Percentiles rank a stretch among this genome's conserved stretches.
Conservation (phyloP, 495 filamentous ascomycete species). For the Podospora pseudopauciseta region DNA sequence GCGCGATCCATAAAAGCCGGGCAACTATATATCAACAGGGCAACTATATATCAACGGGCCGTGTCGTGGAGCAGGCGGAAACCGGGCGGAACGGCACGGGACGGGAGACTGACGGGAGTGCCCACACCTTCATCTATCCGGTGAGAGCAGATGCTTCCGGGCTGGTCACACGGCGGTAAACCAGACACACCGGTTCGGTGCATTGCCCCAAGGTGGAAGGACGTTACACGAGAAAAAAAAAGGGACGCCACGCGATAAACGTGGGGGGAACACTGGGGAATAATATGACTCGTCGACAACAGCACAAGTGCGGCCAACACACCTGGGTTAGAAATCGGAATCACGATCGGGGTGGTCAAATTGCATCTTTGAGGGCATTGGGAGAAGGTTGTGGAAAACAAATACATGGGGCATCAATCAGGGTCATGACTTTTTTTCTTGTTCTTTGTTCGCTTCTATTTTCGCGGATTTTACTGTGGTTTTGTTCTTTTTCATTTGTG, state of each 20-base stretch:
- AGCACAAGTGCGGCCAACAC: background rate
- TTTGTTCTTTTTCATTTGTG: slow-evolving; percentile 1
- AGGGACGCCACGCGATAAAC: background rate
- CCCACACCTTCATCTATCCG: slow-evolving; percentile 2
- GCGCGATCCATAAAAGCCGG: too few species aligned
- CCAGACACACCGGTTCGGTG: background rate
- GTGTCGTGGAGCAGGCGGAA: background rate
- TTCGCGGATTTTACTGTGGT: background rate
- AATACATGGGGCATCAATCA: slow-evolving; percentile 8
- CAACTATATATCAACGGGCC: background rate
- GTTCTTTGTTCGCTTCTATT: background rate
- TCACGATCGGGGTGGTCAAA: background rate
- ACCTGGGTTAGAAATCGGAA: slow-evolving; percentile 1
- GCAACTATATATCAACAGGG: background rate
- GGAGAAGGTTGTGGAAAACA: slow-evolving; percentile 8
- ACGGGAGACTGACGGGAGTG: slow-evolving; percentile 19
- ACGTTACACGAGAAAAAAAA: slow-evolving; percentile 5
- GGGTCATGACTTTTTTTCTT: background rate
- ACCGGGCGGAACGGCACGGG: slow-evolving; percentile 15
- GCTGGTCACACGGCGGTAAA: background rate
- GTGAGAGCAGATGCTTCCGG: background rate
- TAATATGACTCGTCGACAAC: background rate
- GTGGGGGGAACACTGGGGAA: background rate
- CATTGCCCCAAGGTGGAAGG: background rate
- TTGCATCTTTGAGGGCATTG: slow-evolving; percentile 3